Evolutionary conservation across 352 stramenopile genomes (phyloP).

Genomic region (Elongisporangium senticosum): DNA sequence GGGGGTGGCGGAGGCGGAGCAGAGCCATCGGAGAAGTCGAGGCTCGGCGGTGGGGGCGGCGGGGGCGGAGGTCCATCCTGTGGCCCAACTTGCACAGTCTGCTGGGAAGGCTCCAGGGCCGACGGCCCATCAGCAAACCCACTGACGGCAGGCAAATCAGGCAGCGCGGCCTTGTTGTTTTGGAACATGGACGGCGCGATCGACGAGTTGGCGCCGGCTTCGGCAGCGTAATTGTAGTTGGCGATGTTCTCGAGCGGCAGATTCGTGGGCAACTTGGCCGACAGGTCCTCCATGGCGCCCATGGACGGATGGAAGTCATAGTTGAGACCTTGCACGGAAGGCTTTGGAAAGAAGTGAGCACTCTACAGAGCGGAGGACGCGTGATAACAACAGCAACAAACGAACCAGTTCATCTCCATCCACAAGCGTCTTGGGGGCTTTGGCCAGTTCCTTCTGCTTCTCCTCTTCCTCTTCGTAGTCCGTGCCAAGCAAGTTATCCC

Average conservation of each 20-base stretch:
- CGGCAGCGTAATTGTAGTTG: constrained; percentile 72
- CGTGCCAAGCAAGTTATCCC: constrained; percentile 81
- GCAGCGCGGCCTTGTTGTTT: constrained; percentile 48
- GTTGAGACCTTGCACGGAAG: constrained; percentile 59
- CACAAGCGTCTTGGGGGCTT: constrained; percentile 70
- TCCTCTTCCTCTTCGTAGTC: constrained; percentile 87
- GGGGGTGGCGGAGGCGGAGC: constrained; percentile 49
- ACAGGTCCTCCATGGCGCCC: constrained; percentile 61
- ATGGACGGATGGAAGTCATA: constrained; percentile 77
- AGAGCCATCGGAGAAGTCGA: constrained; percentile 46
- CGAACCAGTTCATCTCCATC: constrained; percentile 72
- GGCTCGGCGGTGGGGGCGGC: constrained; percentile 42
- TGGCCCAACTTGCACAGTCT: constrained; percentile 58
- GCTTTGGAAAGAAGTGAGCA: constrained; percentile 18
- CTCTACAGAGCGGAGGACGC: not conserved
- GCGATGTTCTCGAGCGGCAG: constrained; percentile 76
- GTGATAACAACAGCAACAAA: not conserved
- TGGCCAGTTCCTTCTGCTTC: constrained; percentile 75
- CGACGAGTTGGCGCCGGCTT: constrained; percentile 36
- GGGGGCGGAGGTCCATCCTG: constrained; percentile 59
- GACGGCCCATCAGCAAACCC: constrained; percentile 63
- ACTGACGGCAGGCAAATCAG: constrained; percentile 55
- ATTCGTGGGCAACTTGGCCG: constrained; percentile 70
- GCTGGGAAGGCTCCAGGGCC: constrained; percentile 49
- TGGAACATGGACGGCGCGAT: constrained; percentile 84